Conservation (phyloP, 2,329 filamentous ascomycete species). For the Fusarium sororula region DNA sequence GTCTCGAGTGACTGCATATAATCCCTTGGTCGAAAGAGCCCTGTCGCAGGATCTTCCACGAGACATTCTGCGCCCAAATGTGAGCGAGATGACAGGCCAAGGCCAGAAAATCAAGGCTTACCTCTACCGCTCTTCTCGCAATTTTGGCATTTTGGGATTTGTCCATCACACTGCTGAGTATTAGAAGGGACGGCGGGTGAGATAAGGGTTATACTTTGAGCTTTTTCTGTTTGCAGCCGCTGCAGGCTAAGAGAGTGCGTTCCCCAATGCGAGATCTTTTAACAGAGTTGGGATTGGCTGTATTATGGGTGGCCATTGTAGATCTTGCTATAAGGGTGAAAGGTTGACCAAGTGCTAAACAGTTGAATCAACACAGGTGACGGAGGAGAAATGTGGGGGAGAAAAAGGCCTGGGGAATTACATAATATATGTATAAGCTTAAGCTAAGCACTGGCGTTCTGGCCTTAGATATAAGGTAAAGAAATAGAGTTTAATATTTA, state of each 20-base stretch:
- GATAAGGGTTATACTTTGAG: slow-evolving; percentile 9
- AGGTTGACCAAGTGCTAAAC: background rate
- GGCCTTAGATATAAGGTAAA: background rate
- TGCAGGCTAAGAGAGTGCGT: slow-evolving; percentile 24
- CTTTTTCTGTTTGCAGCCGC: slow-evolving; percentile 30
- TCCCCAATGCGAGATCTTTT: slow-evolving; percentile 23
- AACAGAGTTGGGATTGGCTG: background rate
- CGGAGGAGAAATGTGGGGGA: background rate
- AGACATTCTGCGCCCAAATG: slow-evolving; percentile 11
- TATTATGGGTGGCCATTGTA: background rate
- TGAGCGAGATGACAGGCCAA: background rate
- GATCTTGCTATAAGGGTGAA: background rate
- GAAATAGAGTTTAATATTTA: no score
- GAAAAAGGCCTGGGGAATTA: background rate
- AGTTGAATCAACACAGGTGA: background rate
- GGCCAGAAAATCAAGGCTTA: background rate
- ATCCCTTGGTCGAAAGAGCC: slow-evolving; percentile 20
- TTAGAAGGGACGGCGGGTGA: background rate
- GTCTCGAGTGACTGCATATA: slow-evolving; percentile 29
- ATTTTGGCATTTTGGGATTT: slow-evolving; percentile 20
- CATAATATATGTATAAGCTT: background rate
- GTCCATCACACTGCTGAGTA: slow-evolving; percentile 14
- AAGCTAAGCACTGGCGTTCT: background rate
- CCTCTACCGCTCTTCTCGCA: slow-evolving; percentile 16
- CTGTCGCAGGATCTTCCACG: slow-evolving; percentile 28